phyloP scores from a whole-genome alignment of 257 asterid genomes.

The Nicotiana attenuata region DNA sequence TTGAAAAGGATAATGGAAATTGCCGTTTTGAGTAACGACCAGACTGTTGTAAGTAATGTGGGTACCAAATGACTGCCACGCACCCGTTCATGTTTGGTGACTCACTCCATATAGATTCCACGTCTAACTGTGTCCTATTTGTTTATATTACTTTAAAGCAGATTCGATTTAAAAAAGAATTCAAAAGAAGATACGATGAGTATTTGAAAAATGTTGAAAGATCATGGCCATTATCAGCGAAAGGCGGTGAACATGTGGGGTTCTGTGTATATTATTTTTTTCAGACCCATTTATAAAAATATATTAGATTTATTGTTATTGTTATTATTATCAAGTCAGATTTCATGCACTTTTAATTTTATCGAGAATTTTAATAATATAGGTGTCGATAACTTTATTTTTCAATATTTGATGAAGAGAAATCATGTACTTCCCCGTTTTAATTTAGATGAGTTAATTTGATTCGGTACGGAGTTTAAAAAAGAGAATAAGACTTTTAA shows the following conservation, averaged over 20 bases:
- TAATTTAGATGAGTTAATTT: too few relatives aligned
- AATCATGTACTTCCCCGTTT: too few relatives aligned
- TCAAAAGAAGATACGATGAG: not conserved
- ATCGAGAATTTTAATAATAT: too few relatives aligned
- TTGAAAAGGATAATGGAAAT: constrained; percentile 21
- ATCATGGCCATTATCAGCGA: not conserved
- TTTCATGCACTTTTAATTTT: too few relatives aligned
- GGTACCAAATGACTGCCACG: constrained; percentile 32
- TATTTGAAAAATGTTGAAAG: not conserved
- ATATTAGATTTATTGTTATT: too few relatives aligned
- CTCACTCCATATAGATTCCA: constrained; percentile 33
- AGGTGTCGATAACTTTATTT: too few relatives aligned
- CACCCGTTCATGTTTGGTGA: constrained; percentile 21
- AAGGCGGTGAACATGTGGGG: not conserved
- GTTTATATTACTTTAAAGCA: not conserved
- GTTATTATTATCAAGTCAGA: too few relatives aligned
- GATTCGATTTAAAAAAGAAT: not conserved
- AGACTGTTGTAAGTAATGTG: not conserved
- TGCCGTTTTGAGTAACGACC: constrained; percentile 12
- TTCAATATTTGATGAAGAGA: too few relatives aligned
- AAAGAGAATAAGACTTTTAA: too few relatives aligned
- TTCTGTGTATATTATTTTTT: too few relatives aligned
- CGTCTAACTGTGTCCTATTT: constrained; percentile 19
- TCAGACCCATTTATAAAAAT: too few relatives aligned
- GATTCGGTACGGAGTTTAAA: too few relatives aligned